These are phyloP conservation scores for Mucor velutinosus DNA, from an alignment of 371 early-diverging fungal genomes.

Conservation along the genomic window DNA sequence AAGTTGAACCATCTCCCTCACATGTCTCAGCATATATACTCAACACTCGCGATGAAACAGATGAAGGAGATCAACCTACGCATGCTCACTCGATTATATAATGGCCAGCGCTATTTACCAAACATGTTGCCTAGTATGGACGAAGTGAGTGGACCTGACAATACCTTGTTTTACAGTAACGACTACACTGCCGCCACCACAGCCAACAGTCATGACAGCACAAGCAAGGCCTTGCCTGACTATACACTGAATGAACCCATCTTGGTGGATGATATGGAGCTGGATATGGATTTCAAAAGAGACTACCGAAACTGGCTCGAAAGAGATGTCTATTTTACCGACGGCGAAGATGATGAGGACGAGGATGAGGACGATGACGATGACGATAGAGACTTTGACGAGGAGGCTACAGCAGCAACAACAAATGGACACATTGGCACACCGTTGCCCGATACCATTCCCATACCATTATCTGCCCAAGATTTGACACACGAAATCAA, in stretches of 20 bases:
- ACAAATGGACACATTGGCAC: constrained; percentile 8
- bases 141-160: constrained; percentile 23
- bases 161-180: constrained; percentile 6
- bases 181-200: background rate
- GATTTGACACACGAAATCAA: constrained; percentile 25
- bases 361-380: constrained; percentile 17
- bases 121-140: constrained; percentile 41
- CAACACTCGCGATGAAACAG: constrained; percentile 12
- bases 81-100: constrained; percentile 62
- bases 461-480: constrained; percentile 19
- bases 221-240: constrained; percentile 7
- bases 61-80: constrained; percentile 69
- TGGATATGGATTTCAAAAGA: constrained; percentile 52
- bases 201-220: constrained; percentile 5
- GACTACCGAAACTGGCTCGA: constrained; percentile 75
- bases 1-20: background rate
- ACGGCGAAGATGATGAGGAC: constrained; percentile 13
- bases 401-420: background rate
- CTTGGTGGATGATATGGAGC: constrained; percentile 30
- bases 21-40: background rate
- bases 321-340: constrained; percentile 50
- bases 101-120: constrained; percentile 63
- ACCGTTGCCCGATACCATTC: constrained; percentile 17
- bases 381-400: background rate
- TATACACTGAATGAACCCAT: constrained; percentile 25